These are phyloP conservation scores for Chimonanthus praecox DNA, from an alignment of 164 flowering plant genomes.

Conservation along the genomic window DNA sequence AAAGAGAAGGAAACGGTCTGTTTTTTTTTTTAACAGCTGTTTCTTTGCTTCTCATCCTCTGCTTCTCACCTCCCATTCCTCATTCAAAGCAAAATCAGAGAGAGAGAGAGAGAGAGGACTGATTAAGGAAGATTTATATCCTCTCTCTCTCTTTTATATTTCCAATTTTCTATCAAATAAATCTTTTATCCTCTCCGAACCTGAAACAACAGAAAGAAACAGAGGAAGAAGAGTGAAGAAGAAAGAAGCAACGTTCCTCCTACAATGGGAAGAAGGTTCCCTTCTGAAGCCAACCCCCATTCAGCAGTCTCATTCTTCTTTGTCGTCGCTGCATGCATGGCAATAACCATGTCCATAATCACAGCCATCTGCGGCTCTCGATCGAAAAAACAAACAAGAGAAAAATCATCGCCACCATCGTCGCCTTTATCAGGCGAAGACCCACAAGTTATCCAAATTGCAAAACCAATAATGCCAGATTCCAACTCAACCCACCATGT, in stretches of 20 bases:
- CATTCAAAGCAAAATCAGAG: neutral
- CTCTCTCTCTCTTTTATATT: neutral
- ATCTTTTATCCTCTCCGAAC: neutral
- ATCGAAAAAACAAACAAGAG: conserved; percentile 7
- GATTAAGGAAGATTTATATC: neutral
- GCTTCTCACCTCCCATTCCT: conserved; percentile 1
- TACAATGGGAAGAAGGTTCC: conserved; percentile 33
- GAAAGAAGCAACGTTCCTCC: neutral
- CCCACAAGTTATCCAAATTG: neutral
- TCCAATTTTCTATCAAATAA: neutral
- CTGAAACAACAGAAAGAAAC: neutral
- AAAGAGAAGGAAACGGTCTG: neutral
- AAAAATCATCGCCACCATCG: conserved; percentile 1
- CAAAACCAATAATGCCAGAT: conserved; percentile 3
- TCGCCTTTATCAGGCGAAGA: neutral
- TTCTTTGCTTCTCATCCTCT: neutral
- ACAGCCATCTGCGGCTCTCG: conserved; percentile 21
- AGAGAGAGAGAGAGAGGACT: neutral
- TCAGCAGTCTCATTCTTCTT: conserved; percentile 13
- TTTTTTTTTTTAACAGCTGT: neutral
- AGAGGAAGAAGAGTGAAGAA: neutral
- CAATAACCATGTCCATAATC: conserved; percentile 24
- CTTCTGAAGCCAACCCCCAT: conserved; percentile 11
- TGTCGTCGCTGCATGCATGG: conserved; percentile 20
- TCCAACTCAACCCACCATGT: neutral